These are phyloP conservation scores for Coniosporium tulheliwenetii DNA, from an alignment of 2,329 filamentous ascomycete species.

Conservation along the genomic window DNA sequence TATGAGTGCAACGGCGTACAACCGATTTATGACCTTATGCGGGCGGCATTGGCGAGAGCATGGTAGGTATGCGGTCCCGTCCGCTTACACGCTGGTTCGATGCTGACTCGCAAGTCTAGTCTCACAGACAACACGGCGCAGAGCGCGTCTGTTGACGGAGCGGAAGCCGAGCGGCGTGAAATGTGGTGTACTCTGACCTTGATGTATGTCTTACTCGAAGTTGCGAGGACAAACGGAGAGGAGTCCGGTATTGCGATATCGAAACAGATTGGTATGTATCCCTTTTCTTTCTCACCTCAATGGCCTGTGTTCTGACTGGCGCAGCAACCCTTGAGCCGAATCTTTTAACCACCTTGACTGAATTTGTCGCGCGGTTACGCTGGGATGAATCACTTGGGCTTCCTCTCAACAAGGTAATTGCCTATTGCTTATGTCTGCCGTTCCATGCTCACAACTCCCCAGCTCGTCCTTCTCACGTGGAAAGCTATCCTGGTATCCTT, in stretches of 20 bases:
- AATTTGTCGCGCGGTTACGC: slow-evolving; percentile 36
- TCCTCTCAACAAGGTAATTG: slow-evolving; percentile 25
- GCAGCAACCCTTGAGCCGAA: slow-evolving; percentile 40
- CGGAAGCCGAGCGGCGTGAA: slow-evolving; percentile 21
- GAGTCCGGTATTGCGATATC: slow-evolving; percentile 6
- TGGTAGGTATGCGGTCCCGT: slow-evolving; percentile 1
- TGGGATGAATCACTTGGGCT: slow-evolving; percentile 43
- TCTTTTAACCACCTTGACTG: slow-evolving; percentile 57
- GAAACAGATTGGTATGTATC: too few relatives aligned
- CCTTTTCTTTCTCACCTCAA: too few relatives aligned
- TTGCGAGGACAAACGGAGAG: slow-evolving; percentile 20
- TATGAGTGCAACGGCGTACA: slow-evolving; percentile 23
- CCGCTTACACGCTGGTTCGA: background rate
- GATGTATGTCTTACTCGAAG: slow-evolving; percentile 32
- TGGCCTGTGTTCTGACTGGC: background rate
- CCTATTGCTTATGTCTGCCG: too few relatives aligned
- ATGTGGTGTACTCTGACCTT: slow-evolving; percentile 34
- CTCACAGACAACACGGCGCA: background rate
- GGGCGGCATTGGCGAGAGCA: slow-evolving; percentile 14
- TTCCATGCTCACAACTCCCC: slow-evolving; percentile 9
- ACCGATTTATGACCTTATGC: slow-evolving; percentile 22
- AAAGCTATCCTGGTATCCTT: slow-evolving; percentile 79
- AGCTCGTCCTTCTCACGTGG: slow-evolving; percentile 77
- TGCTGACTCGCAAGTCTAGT: background rate
- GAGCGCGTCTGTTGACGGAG: slow-evolving; percentile 2